Conservation (phyloP, 2,329 filamentous ascomycete species). For the Cordyceps militaris region DNA sequence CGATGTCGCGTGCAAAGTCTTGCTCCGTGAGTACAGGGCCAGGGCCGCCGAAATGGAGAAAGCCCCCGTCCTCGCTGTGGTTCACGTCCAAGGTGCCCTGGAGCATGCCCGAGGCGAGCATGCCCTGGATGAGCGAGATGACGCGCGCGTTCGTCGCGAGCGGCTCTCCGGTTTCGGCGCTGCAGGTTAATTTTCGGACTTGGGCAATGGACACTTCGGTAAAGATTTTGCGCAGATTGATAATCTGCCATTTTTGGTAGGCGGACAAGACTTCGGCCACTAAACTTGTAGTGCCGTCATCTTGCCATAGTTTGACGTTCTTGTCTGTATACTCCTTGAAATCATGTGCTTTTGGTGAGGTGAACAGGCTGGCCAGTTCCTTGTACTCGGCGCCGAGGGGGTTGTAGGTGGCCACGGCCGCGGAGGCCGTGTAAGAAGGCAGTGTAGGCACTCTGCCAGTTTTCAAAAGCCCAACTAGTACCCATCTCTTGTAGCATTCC, state of each 20-base stretch:
- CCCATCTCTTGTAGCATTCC: constrained; percentile 88
- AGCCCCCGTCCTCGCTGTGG: constrained; percentile 34
- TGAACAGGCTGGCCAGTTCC: constrained; percentile 62
- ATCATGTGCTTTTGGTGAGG: constrained; percentile 42
- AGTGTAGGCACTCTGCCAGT: constrained; percentile 51
- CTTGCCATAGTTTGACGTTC: constrained; percentile 51
- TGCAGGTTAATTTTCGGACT: constrained; percentile 44
- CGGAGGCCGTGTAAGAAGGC: constrained; percentile 48
- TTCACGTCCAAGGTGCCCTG: constrained; percentile 43
- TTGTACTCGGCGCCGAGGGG: constrained; percentile 62
- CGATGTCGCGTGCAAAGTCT: constrained; percentile 43
- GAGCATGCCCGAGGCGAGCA: constrained; percentile 50
- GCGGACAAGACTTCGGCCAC: constrained; percentile 61
- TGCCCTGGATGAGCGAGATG: constrained; percentile 41
- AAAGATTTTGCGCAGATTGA: constrained; percentile 67
- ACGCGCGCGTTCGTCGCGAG: constrained; percentile 37
- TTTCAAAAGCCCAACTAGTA: constrained; percentile 67
- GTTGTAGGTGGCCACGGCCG: constrained; percentile 50
- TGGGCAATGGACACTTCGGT: constrained; percentile 49
- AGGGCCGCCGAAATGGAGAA: constrained; percentile 44
- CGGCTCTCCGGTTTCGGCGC: constrained; percentile 43
- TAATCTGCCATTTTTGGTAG: constrained; percentile 69
- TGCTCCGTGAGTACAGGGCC: constrained; percentile 40
- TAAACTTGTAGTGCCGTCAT: constrained; percentile 68
- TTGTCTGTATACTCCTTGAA: constrained; percentile 58